phyloP scores from a whole-genome alignment of 2,329 filamentous ascomycete genomes.

The Pochonia chlamydosporia region DNA sequence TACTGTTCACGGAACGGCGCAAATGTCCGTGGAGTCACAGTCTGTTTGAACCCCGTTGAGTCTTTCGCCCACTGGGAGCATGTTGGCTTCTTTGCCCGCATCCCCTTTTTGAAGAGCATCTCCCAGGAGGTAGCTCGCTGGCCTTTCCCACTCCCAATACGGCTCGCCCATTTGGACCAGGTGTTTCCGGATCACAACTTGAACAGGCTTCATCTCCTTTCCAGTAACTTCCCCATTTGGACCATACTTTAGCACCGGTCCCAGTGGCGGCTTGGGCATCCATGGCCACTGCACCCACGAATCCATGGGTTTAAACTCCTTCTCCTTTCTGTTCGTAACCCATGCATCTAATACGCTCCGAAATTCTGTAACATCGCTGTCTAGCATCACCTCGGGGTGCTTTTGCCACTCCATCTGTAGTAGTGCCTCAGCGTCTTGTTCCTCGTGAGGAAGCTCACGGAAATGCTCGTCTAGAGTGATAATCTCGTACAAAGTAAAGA shows the following conservation, averaged over 20 bases:
- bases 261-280: background rate
- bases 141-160: conserved; percentile 3
- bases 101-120: too few relatives aligned
- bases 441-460: conserved; percentile 15
- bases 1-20: too few relatives aligned
- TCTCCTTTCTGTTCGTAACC: conserved; percentile 5
- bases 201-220: background rate
- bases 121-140: background rate
- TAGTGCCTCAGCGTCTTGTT: conserved; percentile 18
- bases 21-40: too few relatives aligned
- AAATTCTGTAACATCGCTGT: conserved; percentile 23
- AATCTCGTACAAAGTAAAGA: conserved; percentile 30
- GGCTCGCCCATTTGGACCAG: background rate
- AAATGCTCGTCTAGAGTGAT: conserved; percentile 24
- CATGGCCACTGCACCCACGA: conserved; percentile 6
- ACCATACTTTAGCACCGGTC: background rate
- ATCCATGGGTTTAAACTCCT: background rate
- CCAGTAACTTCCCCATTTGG: background rate
- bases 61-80: too few relatives aligned
- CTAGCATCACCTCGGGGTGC: conserved; percentile 25
- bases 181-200: background rate
- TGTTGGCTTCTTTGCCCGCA: too few relatives aligned
- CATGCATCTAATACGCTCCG: conserved; percentile 20
- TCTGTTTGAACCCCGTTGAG: too few relatives aligned
- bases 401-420: conserved; percentile 20